Conservation (phyloP, 2,329 filamentous ascomycete species). For the Ophiocordyceps camponoti-saundersi region DNA sequence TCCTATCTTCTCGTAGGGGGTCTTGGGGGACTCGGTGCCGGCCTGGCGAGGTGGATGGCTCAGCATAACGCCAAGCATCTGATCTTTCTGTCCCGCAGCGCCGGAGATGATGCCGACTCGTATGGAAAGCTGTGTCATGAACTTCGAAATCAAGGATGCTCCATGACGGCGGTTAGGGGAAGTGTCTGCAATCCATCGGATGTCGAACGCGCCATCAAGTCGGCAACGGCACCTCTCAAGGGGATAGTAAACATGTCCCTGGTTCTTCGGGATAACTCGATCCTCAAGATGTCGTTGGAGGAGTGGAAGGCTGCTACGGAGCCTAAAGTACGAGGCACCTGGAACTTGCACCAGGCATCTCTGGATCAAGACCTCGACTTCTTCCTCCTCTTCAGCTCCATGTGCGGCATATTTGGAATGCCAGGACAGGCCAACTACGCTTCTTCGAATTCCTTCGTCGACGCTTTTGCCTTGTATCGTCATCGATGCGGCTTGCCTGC, state of each 20-base stretch:
- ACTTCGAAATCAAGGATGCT: not conserved
- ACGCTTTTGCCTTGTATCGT: constrained; percentile 9
- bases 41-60: constrained; percentile 1
- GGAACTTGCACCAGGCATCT: constrained; percentile 13
- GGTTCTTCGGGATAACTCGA: constrained; percentile 6
- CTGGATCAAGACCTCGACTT: constrained; percentile 8
- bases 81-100: constrained; percentile 2
- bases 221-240: not conserved
- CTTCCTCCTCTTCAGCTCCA: constrained; percentile 13
- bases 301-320: constrained; percentile 9
- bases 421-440: constrained; percentile 16
- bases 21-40: not conserved
- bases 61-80: not conserved
- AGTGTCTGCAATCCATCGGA: constrained; percentile 8
- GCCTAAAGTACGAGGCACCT: constrained; percentile 15
- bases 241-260: constrained; percentile 8
- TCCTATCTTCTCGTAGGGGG: constrained; percentile 6
- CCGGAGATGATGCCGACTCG: not conserved
- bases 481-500: constrained; percentile 1
- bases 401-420: constrained; percentile 9
- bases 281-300: constrained; percentile 2
- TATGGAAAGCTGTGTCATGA: not conserved
- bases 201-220: not conserved
- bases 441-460: constrained; percentile 9
- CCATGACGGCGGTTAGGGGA: constrained; percentile 2